These are phyloP conservation scores for Leccinellum luteum DNA, from an alignment of 768 basidiomycete genomes.

Conservation along the genomic window DNA sequence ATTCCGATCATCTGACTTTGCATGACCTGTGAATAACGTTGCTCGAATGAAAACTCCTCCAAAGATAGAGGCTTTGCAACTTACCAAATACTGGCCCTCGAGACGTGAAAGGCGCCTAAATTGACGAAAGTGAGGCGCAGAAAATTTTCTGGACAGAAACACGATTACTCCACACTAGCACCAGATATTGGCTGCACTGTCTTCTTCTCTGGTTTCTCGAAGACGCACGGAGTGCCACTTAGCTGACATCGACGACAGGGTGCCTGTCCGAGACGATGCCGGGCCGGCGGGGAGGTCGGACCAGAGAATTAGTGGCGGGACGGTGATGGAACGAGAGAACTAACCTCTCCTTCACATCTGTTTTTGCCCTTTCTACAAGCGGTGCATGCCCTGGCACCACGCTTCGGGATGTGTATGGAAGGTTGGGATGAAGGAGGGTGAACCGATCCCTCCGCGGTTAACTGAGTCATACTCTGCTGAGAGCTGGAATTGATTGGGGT, in stretches of 20 bases:
- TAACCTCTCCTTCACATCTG: constrained; percentile 88
- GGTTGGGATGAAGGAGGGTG: constrained; percentile 28
- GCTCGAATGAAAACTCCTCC: background rate
- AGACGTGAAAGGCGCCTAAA: constrained; percentile 75
- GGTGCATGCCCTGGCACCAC: constrained; percentile 87
- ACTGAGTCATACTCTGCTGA: constrained; percentile 33
- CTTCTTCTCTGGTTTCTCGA: constrained; percentile 93
- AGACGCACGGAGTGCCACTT: constrained; percentile 76
- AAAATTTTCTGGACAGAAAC: constrained; percentile 25
- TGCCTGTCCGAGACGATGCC: constrained; percentile 59
- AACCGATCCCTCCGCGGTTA: constrained; percentile 33
- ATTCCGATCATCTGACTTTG: constrained; percentile 95
- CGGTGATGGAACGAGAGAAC: constrained; percentile 37
- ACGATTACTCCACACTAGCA: constrained; percentile 65
- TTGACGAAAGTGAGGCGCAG: constrained; percentile 21
- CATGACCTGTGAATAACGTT: constrained; percentile 57
- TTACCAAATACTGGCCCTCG: constrained; percentile 82
- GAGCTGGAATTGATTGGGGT: constrained; percentile 11
- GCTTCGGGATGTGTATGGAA: constrained; percentile 75
- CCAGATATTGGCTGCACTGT: constrained; percentile 54
- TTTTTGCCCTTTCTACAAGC: constrained; percentile 91
- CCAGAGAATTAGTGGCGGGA: constrained; percentile 53
- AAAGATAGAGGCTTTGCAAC: constrained; percentile 1
- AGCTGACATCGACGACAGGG: constrained; percentile 89
- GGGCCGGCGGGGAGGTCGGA: constrained; percentile 75